These are phyloP conservation scores for Diplogelasinospora grovesii DNA, from an alignment of 495 filamentous ascomycete species.

Conservation along the genomic window DNA sequence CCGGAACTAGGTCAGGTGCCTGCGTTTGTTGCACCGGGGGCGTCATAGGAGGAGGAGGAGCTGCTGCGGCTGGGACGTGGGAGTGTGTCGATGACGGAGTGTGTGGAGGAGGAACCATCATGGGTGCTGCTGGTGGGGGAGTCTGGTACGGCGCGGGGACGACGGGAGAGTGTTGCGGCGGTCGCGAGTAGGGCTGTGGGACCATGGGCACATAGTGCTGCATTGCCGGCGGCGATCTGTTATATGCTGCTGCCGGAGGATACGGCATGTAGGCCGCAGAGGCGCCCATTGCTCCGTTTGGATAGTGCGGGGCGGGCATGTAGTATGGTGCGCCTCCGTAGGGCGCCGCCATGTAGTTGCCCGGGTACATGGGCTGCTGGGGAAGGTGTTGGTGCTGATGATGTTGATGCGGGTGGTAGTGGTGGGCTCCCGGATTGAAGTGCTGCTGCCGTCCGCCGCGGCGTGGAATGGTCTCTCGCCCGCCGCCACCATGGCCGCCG, in stretches of 20 bases:
- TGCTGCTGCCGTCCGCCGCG: slow-evolving; percentile 34
- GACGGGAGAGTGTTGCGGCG: slow-evolving; percentile 36
- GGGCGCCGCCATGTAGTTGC: slow-evolving; percentile 30
- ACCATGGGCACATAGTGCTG: slow-evolving; percentile 39
- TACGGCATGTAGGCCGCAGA: slow-evolving; percentile 36
- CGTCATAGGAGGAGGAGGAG: slow-evolving; percentile 31
- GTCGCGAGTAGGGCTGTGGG: slow-evolving; percentile 34
- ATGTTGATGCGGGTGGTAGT: slow-evolving; percentile 25
- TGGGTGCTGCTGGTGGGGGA: slow-evolving; percentile 28
- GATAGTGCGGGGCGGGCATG: slow-evolving; percentile 38
- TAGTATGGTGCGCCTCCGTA: slow-evolving; percentile 15
- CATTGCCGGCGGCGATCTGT: slow-evolving; percentile 32
- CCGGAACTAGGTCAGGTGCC: slow-evolving; percentile 4
- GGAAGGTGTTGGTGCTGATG: slow-evolving; percentile 23
- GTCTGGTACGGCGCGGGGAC: slow-evolving; percentile 31
- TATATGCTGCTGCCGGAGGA: slow-evolving; percentile 23
- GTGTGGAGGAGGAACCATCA: slow-evolving; percentile 27
- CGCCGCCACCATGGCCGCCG: slow-evolving; percentile 2
- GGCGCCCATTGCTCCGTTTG: slow-evolving; percentile 28
- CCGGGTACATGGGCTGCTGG: slow-evolving; percentile 33
- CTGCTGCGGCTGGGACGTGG: too few species aligned
- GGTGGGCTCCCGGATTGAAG: slow-evolving; percentile 22
- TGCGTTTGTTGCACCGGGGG: slow-evolving; percentile 22
- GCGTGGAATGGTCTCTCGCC: slow-evolving; percentile 13
- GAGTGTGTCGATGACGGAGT: slow-evolving; percentile 37